A percentile compares a stretch with the other conserved stretches of the same genome.
Conservation (phyloP, 2,329 filamentous ascomycete species). For the Ophioceras dolichostomum region DNA sequence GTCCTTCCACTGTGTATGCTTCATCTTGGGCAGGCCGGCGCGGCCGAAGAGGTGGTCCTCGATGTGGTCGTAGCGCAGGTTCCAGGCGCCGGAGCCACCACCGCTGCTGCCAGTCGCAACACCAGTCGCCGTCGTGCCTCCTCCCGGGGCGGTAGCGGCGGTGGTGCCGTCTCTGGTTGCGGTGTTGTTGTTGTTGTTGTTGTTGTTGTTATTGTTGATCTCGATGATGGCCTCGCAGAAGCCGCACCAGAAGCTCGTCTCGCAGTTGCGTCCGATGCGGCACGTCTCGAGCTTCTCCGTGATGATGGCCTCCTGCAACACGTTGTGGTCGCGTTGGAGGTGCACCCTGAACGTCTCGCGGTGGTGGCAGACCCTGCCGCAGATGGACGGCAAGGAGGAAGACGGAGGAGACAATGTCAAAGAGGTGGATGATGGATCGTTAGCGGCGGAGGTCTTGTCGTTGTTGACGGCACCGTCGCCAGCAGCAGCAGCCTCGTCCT, state of each 20-base stretch:
- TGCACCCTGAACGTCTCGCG: slow-evolving; percentile 50
- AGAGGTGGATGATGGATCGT: too few species aligned
- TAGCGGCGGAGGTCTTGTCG: slow-evolving; percentile 5
- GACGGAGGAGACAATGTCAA: too few species aligned
- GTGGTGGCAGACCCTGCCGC: slow-evolving; percentile 46
- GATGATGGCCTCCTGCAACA: slow-evolving; percentile 16
- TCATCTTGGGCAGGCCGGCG: slow-evolving; percentile 18
- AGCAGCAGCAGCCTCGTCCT: not conserved
- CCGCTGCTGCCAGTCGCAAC: not conserved
- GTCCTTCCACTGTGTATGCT: slow-evolving; percentile 45
- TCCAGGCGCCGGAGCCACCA: slow-evolving; percentile 10
- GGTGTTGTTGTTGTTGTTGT: slow-evolving; percentile 22
- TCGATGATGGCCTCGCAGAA: slow-evolving; percentile 54
- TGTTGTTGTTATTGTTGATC: slow-evolving; percentile 16
- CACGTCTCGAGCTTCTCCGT: slow-evolving; percentile 36
- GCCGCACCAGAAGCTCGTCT: slow-evolving; percentile 72
- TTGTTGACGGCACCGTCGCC: not conserved
- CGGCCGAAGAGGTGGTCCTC: slow-evolving; percentile 56
- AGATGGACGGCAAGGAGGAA: too few species aligned
- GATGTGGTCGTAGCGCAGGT: slow-evolving; percentile 56
- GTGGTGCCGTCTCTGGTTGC: slow-evolving; percentile 30
- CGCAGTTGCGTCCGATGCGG: slow-evolving; percentile 51
- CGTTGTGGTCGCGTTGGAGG: slow-evolving; percentile 37
- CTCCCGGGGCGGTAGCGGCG: too few species aligned
- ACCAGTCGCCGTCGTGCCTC: slow-evolving; percentile 21